A percentile compares a stretch with the other conserved stretches of the same genome.
Evolutionary conservation across 108 stramenopile species (phyloP).

Genomic region (Nannochloropsis oceanica): DNA sequence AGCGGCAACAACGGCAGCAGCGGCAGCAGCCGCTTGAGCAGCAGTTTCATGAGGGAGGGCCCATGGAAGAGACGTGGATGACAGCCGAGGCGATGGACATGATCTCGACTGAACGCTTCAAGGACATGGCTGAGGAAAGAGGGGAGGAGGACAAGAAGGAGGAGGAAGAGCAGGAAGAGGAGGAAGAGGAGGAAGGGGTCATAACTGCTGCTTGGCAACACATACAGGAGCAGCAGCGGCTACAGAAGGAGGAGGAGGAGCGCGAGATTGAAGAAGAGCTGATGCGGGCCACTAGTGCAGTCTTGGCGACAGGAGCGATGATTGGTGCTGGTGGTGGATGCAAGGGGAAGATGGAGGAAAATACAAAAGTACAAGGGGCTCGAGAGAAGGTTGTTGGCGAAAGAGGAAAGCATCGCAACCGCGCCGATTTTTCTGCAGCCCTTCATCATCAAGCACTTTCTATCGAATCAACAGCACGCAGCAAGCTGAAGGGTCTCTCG

Average conservation of each 20-base stretch:
- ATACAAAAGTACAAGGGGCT: no score
- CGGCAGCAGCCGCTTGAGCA: not conserved
- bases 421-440: no score
- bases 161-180: not conserved
- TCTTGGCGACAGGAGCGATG: not conserved
- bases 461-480: no score
- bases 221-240: not conserved
- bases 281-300: not conserved
- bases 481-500: no score
- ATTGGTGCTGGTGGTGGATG: not conserved
- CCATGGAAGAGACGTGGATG: no score
- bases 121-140: not conserved
- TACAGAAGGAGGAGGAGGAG: not conserved
- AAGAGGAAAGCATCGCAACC: no score
- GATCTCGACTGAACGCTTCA: not conserved
- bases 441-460: no score
- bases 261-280: not conserved
- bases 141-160: not conserved
- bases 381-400: no score
- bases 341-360: not conserved
- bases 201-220: not conserved
- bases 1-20: no score
- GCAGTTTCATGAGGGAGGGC: no score
- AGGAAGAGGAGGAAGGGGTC: not conserved
- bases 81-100: not conserved